Percentiles rank a stretch among this genome's conserved stretches.
Evolutionary conservation across 2,329 filamentous ascomycete species (phyloP).

Genomic region (Penicillium digitatum): DNA sequence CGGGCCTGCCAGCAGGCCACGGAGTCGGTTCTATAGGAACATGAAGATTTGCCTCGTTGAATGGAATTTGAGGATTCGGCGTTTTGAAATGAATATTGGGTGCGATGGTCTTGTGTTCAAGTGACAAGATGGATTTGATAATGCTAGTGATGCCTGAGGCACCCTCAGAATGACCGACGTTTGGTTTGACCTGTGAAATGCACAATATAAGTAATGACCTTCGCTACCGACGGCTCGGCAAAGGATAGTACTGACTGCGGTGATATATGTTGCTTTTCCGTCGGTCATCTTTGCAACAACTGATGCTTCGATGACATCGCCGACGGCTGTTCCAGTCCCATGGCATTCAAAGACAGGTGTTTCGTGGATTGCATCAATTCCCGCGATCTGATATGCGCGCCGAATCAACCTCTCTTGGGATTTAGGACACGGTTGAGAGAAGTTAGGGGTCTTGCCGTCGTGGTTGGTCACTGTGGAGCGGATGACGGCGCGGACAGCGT

Average conservation of each 20-base stretch:
- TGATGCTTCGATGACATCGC: slow-evolving; percentile 16
- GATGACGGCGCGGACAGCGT: slow-evolving; percentile 33
- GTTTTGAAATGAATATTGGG: slow-evolving; percentile 30
- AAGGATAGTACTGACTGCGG: slow-evolving; percentile 7
- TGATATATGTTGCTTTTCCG: slow-evolving; percentile 17
- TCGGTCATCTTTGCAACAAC: slow-evolving; percentile 14
- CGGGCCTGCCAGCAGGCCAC: slow-evolving; percentile 25
- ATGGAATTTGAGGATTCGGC: slow-evolving; percentile 28
- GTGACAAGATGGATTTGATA: slow-evolving; percentile 24
- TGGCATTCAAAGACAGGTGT: slow-evolving; percentile 22
- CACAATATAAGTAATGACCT: not conserved
- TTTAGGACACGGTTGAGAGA: slow-evolving; percentile 15
- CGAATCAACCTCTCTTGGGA: slow-evolving; percentile 10
- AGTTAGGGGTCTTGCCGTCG: slow-evolving; percentile 27
- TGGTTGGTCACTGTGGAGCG: slow-evolving; percentile 28
- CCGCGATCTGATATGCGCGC: not conserved
- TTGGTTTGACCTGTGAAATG: slow-evolving; percentile 23
- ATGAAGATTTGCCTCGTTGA: slow-evolving; percentile 11
- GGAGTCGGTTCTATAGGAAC: slow-evolving; percentile 18
- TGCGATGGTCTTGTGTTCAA: slow-evolving; percentile 24
- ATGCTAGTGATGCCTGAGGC: slow-evolving; percentile 27
- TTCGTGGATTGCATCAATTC: slow-evolving; percentile 2
- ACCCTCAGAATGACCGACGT: slow-evolving; percentile 28
- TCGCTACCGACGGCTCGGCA: accelerated
- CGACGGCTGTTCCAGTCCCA: slow-evolving; percentile 18